Percentiles rank a stretch among this genome's conserved stretches.
Evolutionary conservation across 2,329 filamentous ascomycete genomes (phyloP).

Genomic region (Beauveria medogensis): DNA sequence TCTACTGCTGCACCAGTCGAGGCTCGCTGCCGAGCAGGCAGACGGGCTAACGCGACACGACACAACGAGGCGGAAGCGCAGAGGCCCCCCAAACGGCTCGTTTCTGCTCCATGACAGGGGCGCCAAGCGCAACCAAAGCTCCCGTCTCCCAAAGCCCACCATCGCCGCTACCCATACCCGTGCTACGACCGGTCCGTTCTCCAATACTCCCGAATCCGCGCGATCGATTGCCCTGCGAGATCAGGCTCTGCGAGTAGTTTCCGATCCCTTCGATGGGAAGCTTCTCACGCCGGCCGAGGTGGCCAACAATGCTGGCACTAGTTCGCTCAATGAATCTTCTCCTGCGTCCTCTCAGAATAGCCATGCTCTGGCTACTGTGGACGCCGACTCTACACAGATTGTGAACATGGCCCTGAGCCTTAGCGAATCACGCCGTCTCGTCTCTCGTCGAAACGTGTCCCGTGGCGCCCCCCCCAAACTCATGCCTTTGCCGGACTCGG

Average conservation of each 20-base stretch:
- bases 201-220: not conserved
- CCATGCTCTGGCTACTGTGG: constrained; percentile 32
- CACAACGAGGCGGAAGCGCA: constrained; percentile 13
- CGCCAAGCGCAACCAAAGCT: not conserved
- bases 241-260: not conserved
- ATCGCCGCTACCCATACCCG: not conserved
- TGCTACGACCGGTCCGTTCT: not conserved
- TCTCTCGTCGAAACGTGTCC: constrained; percentile 47
- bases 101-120: constrained; percentile 3
- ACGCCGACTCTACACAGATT: constrained; percentile 79
- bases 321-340: constrained; percentile 6
- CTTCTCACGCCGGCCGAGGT: not conserved
- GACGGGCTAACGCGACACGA: constrained; percentile 14
- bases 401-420: constrained; percentile 86
- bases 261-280: not conserved
- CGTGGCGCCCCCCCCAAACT: constrained; percentile 43
- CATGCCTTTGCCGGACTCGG: constrained; percentile 43
- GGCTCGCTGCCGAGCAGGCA: constrained; percentile 7
- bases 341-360: constrained; percentile 14
- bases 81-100: constrained; percentile 15
- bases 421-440: constrained; percentile 69
- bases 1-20: constrained; percentile 6
- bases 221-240: not conserved
- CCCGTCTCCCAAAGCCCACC: not conserved
- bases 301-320: not conserved